These are phyloP conservation scores for Plasmodium gonderi DNA, from an alignment of 169 alveolate genomes.

Conservation along the genomic window DNA sequence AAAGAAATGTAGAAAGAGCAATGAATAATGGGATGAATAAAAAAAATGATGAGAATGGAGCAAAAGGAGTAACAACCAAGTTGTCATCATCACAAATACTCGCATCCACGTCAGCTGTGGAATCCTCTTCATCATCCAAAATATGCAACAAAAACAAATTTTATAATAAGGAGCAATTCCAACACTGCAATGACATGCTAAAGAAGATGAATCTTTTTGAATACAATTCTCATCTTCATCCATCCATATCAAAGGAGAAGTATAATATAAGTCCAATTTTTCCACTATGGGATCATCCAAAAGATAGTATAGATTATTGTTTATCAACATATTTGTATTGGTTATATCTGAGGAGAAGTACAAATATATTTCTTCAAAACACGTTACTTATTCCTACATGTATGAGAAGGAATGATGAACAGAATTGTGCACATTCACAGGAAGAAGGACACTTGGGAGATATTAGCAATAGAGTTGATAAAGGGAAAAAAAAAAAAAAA, in stretches of 20 bases:
- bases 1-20: neutral
- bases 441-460: neutral
- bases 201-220: constrained; percentile 39
- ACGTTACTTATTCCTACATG: constrained; percentile 84
- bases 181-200: constrained; percentile 12
- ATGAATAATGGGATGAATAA: neutral
- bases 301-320: constrained; percentile 90
- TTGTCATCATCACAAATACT: too few relatives aligned
- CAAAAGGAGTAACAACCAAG: neutral
- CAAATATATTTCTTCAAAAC: constrained; percentile 88
- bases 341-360: constrained; percentile 89
- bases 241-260: constrained; percentile 71
- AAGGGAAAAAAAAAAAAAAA: constrained; percentile 6
- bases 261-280: constrained; percentile 75
- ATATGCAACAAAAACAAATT: neutral
- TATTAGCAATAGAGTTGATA: neutral
- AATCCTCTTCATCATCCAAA: too few relatives aligned
- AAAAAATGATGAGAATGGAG: neutral
- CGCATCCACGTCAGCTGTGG: too few relatives aligned
- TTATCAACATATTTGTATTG: constrained; percentile 90
- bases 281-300: constrained; percentile 90
- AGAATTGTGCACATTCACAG: neutral
- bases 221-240: constrained; percentile 43
- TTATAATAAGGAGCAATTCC: neutral
- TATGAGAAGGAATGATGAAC: constrained; percentile 62